Evolutionary conservation across 2,329 filamentous ascomycete species (phyloP).

Genomic region (Macroventuria anomochaeta): DNA sequence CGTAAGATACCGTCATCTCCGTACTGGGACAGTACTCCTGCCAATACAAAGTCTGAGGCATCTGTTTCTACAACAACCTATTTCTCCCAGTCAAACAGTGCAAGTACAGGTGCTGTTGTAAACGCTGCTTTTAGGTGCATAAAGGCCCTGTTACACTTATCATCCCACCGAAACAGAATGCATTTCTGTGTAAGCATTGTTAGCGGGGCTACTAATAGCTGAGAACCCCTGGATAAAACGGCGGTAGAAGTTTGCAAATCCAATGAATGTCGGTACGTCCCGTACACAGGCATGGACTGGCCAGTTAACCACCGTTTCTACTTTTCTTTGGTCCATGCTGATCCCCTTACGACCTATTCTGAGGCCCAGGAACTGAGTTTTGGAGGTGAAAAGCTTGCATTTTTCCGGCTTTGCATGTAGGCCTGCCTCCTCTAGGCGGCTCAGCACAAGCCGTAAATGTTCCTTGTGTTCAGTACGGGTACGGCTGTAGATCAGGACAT

Average conservation of each 20-base stretch:
- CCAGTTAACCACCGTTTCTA: background rate
- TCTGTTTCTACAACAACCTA: too few relatives aligned
- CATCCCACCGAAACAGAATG: too few relatives aligned
- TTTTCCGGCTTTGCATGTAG: background rate
- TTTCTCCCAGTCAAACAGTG: too few relatives aligned
- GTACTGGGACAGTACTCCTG: too few relatives aligned
- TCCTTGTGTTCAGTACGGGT: background rate
- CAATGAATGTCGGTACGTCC: background rate
- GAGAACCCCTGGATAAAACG: background rate
- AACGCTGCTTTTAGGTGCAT: too few relatives aligned
- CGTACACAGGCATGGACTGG: background rate
- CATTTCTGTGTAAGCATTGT: too few relatives aligned
- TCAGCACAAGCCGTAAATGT: background rate
- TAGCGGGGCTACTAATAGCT: too few relatives aligned
- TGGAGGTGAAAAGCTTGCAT: background rate
- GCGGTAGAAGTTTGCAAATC: slow-evolving; percentile 7
- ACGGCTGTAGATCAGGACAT: background rate
- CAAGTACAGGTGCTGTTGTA: too few relatives aligned
- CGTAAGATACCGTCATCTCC: too few relatives aligned
- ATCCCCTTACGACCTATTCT: background rate
- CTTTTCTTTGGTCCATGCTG: background rate
- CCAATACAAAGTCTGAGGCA: too few relatives aligned
- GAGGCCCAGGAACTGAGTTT: background rate
- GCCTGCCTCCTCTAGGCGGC: background rate
- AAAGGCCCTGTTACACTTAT: too few relatives aligned